Evolutionary conservation across 2,329 filamentous ascomycete species (phyloP), one percentile per base, ranked within the genome.

Genomic region (Ceratocystis cubensis): DNA sequence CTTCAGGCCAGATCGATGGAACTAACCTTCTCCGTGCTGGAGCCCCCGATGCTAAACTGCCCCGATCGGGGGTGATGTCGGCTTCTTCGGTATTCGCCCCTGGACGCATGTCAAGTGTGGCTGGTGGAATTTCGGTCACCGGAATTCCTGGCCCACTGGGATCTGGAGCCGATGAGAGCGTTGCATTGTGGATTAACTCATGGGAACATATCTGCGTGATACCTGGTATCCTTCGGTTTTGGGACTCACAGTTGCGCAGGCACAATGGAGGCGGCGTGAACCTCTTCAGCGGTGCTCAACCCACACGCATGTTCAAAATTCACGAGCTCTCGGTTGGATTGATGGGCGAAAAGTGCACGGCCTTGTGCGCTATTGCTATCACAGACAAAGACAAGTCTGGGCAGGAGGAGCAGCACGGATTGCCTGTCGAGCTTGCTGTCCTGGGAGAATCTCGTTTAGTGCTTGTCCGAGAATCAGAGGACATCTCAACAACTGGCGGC

Each of bases 1-100:
- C 80, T 0, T 80, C 79, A 2, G 85, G 85, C 1, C 84, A 82
- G 65, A 77, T 87, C 1, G 84, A 87, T 68, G 83, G 83, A 22
- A 83, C 82, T 1, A 80, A 80, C 66, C 80, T 81, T 1, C 73
- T 85, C 53, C 80, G 82, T n/a, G 73, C 72, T 72, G 71, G 75
- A 69, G 68, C 73, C 22, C 69, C 71, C 2, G 75, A 75, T 57
- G 71, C 70, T 53, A 77, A 75, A 66, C 75, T 76, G 64, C 33
- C 44, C 1, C 71, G 72, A 57, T 76, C 77, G 7, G 73, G 71
- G 0, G 81, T 79, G 3, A 75, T 81, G 3, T 75, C 77, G 10
- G 59, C 45, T 44, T 75, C 77, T 37, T 74, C 78, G 17, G 74
- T 73, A 0, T 73, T 76, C 5, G 78, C 79, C 0, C 75, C 79